Conservation (phyloP, 352 stramenopile species). For the Pythium vanterpoolii region DNA sequence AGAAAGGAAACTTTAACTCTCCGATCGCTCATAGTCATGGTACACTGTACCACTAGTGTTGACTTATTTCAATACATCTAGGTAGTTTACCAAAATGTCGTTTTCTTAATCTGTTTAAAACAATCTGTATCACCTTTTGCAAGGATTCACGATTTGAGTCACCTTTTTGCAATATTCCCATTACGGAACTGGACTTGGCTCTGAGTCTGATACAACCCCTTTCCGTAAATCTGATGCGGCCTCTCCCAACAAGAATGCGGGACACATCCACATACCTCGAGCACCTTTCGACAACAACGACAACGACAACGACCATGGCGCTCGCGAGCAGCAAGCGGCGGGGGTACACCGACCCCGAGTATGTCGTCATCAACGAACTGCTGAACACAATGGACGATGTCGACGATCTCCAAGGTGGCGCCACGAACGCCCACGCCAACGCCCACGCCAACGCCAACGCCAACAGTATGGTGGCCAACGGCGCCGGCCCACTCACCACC, state of each 20-base stretch:
- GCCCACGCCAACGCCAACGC: neutral
- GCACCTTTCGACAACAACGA: neutral
- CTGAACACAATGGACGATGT: constrained; percentile 64
- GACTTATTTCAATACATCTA: no score
- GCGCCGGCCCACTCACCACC: neutral
- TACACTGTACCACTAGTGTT: no score
- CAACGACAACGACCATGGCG: constrained; percentile 3
- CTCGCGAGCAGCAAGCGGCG: constrained; percentile 21
- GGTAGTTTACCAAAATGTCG: no score
- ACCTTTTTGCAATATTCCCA: neutral
- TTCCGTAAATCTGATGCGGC: constrained; percentile 9
- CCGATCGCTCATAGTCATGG: no score
- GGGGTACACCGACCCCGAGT: constrained; percentile 48
- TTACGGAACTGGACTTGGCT: neutral
- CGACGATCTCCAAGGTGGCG: constrained; percentile 31
- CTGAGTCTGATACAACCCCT: constrained; percentile 1
- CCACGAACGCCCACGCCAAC: constrained; percentile 6
- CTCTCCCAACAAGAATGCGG: neutral
- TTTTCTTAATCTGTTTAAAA: no score
- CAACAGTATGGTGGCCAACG: neutral
- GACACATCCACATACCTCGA: neutral
- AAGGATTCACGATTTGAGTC: neutral
- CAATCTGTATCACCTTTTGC: neutral
- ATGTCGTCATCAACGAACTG: constrained; percentile 62
- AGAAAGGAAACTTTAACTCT: no score